These are phyloP conservation scores for Sedum album DNA, from an alignment of 164 flowering plant species.

Conservation along the genomic window DNA sequence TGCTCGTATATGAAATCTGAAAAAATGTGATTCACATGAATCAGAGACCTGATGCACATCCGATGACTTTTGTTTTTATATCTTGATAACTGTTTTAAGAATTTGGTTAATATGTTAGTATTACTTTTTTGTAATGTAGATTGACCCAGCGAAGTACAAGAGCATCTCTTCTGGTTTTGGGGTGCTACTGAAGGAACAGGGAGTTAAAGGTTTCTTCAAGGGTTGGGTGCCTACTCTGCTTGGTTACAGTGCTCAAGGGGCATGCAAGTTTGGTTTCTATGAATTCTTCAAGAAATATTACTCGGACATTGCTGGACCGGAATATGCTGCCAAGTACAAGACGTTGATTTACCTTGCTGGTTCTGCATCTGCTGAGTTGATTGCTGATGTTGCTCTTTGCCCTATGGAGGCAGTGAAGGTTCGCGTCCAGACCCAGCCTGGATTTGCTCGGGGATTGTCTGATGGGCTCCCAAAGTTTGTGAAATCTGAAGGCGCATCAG, in stretches of 20 bases:
- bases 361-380: slow-evolving; percentile 75
- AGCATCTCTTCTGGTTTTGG: slow-evolving; percentile 41
- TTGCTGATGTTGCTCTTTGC: slow-evolving; percentile 23
- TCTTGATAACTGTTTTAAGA: neutral
- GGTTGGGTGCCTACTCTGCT: slow-evolving; percentile 68
- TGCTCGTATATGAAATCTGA: too few species aligned
- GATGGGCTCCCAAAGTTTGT: slow-evolving; percentile 26
- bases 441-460: slow-evolving; percentile 67
- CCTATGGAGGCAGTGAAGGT: slow-evolving; percentile 85
- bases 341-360: slow-evolving; percentile 57
- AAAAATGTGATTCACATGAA: too few species aligned
- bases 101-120: too few species aligned
- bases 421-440: slow-evolving; percentile 80
- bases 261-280: neutral
- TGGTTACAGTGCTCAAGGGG: neutral
- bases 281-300: slow-evolving; percentile 12
- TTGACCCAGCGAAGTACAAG: slow-evolving; percentile 77
- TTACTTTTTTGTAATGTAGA: slow-evolving; percentile 3
- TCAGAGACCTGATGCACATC: too few species aligned
- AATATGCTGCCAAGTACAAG: slow-evolving; percentile 32
- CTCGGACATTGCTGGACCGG: slow-evolving; percentile 79
- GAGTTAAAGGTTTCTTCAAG: slow-evolving; percentile 58
- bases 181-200: slow-evolving; percentile 50
- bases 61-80: too few species aligned
- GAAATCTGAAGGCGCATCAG: slow-evolving; percentile 53